These are phyloP conservation scores for Berkeleyomyces rouxiae DNA, from an alignment of 2,329 filamentous ascomycete genomes.

Conservation along the genomic window DNA sequence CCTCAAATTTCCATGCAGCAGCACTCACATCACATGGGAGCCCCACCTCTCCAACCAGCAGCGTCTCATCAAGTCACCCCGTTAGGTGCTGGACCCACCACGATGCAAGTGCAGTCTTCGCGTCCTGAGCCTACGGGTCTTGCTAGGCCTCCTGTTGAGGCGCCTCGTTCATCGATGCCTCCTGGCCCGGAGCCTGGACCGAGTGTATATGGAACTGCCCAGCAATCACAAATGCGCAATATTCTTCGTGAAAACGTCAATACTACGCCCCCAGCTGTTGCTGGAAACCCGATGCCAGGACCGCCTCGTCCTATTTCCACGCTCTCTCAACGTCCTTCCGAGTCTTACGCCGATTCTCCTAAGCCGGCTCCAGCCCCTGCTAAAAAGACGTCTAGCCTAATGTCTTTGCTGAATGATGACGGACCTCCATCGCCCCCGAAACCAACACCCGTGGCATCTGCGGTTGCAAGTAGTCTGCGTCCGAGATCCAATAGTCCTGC, in stretches of 20 bases:
- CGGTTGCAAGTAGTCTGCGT: slow-evolving; percentile 25
- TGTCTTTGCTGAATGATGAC: slow-evolving; percentile 47
- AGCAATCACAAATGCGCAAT: slow-evolving; percentile 4
- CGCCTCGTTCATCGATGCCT: not conserved
- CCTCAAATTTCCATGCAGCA: slow-evolving; percentile 4
- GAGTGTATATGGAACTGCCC: not conserved
- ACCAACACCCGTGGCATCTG: slow-evolving; percentile 30
- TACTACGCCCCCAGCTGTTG: not conserved
- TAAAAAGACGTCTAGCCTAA: slow-evolving; percentile 45
- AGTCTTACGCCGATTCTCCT: slow-evolving; percentile 5
- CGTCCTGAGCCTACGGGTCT: not conserved
- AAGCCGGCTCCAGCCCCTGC: slow-evolving; percentile 21
- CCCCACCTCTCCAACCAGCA: not conserved
- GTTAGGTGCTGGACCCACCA: not conserved
- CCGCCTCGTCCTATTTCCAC: not conserved
- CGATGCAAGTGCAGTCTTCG: not conserved
- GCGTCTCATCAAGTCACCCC: not conserved
- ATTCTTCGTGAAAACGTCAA: slow-evolving; percentile 4
- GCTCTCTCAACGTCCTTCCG: slow-evolving; percentile 4
- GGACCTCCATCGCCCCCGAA: slow-evolving; percentile 30
- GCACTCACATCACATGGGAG: slow-evolving; percentile 1
- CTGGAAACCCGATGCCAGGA: not conserved
- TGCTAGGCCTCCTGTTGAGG: not conserved
- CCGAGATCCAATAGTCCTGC: slow-evolving; percentile 29
- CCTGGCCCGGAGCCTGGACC: not conserved